Evolutionary conservation across 225 moss, liverwort and hornwort genomes (phyloP).

Genomic region (Polytrichum formosum): DNA sequence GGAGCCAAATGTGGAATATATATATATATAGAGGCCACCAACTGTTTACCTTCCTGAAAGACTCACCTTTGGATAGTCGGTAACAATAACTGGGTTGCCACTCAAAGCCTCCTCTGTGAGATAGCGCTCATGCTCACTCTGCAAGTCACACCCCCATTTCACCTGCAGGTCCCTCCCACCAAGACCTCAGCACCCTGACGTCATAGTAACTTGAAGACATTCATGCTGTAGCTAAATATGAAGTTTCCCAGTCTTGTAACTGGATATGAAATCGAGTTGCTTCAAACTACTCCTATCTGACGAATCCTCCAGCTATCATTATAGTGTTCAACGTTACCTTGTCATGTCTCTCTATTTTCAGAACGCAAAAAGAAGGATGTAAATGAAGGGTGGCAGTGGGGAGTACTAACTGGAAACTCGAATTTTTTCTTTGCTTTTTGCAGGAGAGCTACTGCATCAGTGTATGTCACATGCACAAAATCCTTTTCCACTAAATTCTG

Average conservation of each 20-base stretch:
- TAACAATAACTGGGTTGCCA: conserved; percentile 86
- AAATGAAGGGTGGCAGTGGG: neutral
- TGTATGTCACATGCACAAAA: conserved; percentile 83
- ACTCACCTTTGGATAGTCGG: conserved; percentile 89
- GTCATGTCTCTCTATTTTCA: neutral
- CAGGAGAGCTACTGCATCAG: conserved; percentile 78
- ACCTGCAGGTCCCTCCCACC: conserved; percentile 44
- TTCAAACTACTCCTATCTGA: too few relatives aligned
- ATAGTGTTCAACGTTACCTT: too few relatives aligned
- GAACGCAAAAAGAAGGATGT: neutral
- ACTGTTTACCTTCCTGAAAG: neutral
- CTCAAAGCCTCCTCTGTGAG: conserved; percentile 86
- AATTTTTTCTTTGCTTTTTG: conserved; percentile 79
- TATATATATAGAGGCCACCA: neutral
- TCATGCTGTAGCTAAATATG: too few relatives aligned
- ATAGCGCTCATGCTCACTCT: conserved; percentile 96
- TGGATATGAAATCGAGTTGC: too few relatives aligned
- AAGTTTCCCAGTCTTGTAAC: too few relatives aligned
- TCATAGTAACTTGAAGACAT: too few relatives aligned
- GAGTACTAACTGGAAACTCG: conserved; percentile 71
- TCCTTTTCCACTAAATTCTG: conserved; percentile 91
- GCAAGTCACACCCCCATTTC: conserved; percentile 89
- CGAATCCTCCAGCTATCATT: too few relatives aligned
- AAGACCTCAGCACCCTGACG: neutral
- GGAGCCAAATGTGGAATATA: neutral